phyloP scores from a whole-genome alignment of 192 early-diverging fungal species.

The Coemansia asiatica region DNA sequence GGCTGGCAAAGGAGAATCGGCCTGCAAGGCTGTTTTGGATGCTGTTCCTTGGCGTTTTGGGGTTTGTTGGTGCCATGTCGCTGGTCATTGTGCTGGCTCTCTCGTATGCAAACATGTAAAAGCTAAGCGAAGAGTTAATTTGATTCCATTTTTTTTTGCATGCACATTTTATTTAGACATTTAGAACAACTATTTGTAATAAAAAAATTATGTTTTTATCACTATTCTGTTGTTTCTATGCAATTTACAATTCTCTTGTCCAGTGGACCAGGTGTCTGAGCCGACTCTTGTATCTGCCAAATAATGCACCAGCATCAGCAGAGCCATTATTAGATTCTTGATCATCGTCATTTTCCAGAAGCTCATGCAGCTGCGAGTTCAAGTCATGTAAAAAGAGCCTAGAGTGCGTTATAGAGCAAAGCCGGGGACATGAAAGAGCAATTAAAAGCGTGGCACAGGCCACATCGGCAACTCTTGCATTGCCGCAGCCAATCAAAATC shows the following conservation, averaged over 20 bases:
- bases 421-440: background rate
- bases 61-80: constrained; percentile 27
- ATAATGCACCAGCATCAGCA: background rate
- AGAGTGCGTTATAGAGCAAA: background rate
- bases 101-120: background rate
- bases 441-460: background rate
- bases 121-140: background rate
- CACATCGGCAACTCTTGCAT: background rate
- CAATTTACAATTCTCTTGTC: no score
- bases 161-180: no score
- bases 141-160: no score
- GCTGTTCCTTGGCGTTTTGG: constrained; percentile 28
- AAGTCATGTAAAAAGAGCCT: background rate
- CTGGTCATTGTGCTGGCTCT: constrained; percentile 34
- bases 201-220: no score
- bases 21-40: constrained; percentile 27
- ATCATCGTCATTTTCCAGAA: no score
- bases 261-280: background rate
- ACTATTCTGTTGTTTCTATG: no score
- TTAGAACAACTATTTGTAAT: no score
- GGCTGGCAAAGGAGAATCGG: constrained; percentile 17
- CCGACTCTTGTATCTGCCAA: background rate
- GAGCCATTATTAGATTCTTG: no score
- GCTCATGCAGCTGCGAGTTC: background rate
- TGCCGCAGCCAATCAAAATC: background rate